Evolutionary conservation across 2,329 filamentous ascomycete species (phyloP).

Genomic region (Colletotrichum plurivorum): DNA sequence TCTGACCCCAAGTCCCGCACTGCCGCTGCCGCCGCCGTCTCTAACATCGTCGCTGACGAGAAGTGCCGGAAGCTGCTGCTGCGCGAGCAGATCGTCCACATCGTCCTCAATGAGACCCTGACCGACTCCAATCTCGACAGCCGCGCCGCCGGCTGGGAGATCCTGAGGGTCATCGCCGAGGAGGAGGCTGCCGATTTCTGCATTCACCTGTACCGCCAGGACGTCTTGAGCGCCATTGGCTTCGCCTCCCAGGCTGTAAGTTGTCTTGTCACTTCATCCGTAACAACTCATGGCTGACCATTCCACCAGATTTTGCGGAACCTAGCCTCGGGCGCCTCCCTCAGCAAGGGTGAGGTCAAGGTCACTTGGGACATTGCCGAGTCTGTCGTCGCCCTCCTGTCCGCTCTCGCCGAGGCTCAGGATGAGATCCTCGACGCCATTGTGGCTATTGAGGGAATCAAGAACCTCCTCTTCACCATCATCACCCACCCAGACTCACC

Average conservation of each 20-base stretch:
- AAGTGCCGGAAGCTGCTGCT: constrained; percentile 76
- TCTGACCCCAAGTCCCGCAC: constrained; percentile 72
- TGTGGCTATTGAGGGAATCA: constrained; percentile 62
- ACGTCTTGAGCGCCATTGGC: constrained; percentile 72
- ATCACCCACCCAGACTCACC: constrained; percentile 61
- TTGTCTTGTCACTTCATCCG: constrained; percentile 26
- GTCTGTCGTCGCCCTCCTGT: constrained; percentile 67
- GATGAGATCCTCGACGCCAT: constrained; percentile 73
- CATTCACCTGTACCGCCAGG: constrained; percentile 73
- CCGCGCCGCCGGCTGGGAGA: constrained; percentile 77
- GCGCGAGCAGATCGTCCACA: constrained; percentile 75
- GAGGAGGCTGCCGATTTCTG: constrained; percentile 78
- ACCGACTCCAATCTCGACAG: constrained; percentile 75
- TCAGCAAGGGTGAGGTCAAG: constrained; percentile 67
- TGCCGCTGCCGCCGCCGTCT: constrained; percentile 70
- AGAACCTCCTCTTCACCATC: constrained; percentile 69
- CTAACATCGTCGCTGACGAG: constrained; percentile 73
- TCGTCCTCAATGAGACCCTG: constrained; percentile 74
- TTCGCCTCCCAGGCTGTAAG: constrained; percentile 68
- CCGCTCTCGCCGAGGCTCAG: constrained; percentile 69
- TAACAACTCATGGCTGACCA: constrained; percentile 22
- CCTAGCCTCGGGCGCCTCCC: constrained; percentile 57
- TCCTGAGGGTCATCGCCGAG: constrained; percentile 71
- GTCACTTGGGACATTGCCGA: constrained; percentile 68
- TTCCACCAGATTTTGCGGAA: constrained; percentile 57